Evolutionary conservation across 208 protist genomes (phyloP), one percentile per base, ranked within the genome.

Genomic region (Acanthamoeba culbertsoni): DNA sequence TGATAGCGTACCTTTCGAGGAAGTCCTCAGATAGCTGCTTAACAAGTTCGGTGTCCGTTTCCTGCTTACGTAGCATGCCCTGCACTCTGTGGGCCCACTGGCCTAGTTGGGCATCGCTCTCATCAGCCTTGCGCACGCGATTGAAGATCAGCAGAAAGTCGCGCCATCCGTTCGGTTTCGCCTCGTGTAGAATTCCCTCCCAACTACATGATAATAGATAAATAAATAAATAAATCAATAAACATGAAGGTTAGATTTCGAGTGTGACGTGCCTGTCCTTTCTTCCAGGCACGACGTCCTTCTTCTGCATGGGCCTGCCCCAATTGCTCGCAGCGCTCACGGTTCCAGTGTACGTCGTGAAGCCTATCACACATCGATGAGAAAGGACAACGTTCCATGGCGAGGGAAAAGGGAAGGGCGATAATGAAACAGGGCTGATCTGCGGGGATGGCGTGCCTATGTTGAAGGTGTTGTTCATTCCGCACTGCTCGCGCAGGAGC

Each of bases 311-410:
- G 12, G 5, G 31, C 77, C 57, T 86, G 5, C 77, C 77, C 93
- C 93, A 94, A 31, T 35, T 46, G 35, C 53, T 42, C 20, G 93
- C 93, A n/a, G 93, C 93, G 51, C 65, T 92, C 2, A 94, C 93
- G 18, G 48, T 94, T 0, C 93, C 93, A 31, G 43, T 59, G 65
- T 75, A 88, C 20, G 93, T 93, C 0, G 33, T 75, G 43, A 93
- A 93, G 18, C 79, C 79, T n/a, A n/a, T n/a, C n/a, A n/a, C n/a
- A n/a, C n/a, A n/a, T n/a, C n/a, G n/a, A n/a, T n/a, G n/a, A n/a
- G n/a, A n/a, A n/a, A n/a, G n/a, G n/a, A n/a, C n/a, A n/a, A n/a
- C n/a, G n/a, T n/a, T n/a, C n/a, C n/a, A n/a, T n/a, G n/a, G n/a
- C n/a, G n/a, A n/a, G n/a, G n/a, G n/a, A n/a, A n/a, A n/a, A 37